Conservation (phyloP, 768 basidiomycete species). For the Tulasnella sp. region DNA sequence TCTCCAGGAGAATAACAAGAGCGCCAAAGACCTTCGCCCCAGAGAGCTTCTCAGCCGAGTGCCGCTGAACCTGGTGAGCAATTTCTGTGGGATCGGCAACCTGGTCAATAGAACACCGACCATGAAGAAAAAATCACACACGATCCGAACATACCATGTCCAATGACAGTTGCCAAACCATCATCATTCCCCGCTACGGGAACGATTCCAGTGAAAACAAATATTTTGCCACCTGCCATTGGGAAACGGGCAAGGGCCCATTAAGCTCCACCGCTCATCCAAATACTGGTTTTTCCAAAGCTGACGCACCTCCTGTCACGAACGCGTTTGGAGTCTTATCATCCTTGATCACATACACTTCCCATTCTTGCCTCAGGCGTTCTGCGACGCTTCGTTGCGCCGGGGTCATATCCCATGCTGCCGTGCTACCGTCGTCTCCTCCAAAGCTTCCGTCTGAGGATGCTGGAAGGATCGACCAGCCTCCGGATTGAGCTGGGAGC, state of each 20-base stretch:
- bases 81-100: background rate
- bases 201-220: conserved; percentile 87
- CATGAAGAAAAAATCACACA: background rate
- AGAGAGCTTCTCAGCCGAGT: conserved; percentile 51
- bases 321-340: conserved; percentile 68
- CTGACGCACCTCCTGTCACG: conserved; percentile 57
- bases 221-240: conserved; percentile 56
- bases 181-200: conserved; percentile 72
- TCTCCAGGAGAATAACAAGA: conserved; percentile 43
- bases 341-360: conserved; percentile 76
- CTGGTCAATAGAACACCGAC: background rate
- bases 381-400: background rate
- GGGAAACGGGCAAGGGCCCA: background rate
- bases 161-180: conserved; percentile 79
- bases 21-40: conserved; percentile 42
- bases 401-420: background rate
- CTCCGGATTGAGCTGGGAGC: background rate
- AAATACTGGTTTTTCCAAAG: background rate
- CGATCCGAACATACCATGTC: conserved; percentile 59
- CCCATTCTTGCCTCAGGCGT: conserved; percentile 45
- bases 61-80: conserved; percentile 46
- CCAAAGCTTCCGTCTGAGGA: background rate
- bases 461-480: background rate
- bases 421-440: background rate
- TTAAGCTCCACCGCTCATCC: background rate